Evolutionary conservation across 345 rosid genomes (phyloP), one percentile per base, ranked within the genome.

Genomic region (Lumnitzera racemosa): DNA sequence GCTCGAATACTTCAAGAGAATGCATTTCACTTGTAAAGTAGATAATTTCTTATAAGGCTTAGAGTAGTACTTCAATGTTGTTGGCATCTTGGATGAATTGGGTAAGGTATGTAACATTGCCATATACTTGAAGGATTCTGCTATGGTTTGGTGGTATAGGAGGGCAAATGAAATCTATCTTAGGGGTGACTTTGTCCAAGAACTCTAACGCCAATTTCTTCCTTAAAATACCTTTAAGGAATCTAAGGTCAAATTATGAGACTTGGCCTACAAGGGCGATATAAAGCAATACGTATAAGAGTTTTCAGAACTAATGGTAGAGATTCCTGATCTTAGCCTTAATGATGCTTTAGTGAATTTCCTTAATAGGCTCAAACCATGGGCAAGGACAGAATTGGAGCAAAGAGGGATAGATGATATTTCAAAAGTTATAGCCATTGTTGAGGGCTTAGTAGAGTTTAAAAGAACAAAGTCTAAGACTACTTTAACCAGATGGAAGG

Each of bases 41-140:
- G 61, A 23, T 15, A 56, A 64, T 20, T 64, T 57, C 14, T 24
- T 64, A 2, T 57, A 20, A 41, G 13, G 61, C 11, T 5, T 49
- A 0, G 51, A 64, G 17, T 15, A 29, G 41, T 55, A 14, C 13
- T 64, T 56, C 16, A 51, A 24, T 0, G 48, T 47, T 24, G 15
- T 56, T 2, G 0, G 15, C 43, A 25, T 56, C 41, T 12, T 9
- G 9, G 51, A 56, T 2, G 7, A 56, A 10, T 0, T 12, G n/a
- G 0, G 3, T 24, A 36, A 20, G 36, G 15, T 49, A 14, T 49
- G 20, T 24, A 64, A 29, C 3, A 15, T 29, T 27, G 15, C 56
- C 15, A 14, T 41, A 16, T 43, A 13, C 47, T 29, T 51, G 3
- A 9, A 4, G 0, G 53, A 58, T n/a, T 36, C 25, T 43, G 17